These are phyloP conservation scores for Lycium barbarum DNA, from an alignment of 257 asterid genomes.

Conservation along the genomic window DNA sequence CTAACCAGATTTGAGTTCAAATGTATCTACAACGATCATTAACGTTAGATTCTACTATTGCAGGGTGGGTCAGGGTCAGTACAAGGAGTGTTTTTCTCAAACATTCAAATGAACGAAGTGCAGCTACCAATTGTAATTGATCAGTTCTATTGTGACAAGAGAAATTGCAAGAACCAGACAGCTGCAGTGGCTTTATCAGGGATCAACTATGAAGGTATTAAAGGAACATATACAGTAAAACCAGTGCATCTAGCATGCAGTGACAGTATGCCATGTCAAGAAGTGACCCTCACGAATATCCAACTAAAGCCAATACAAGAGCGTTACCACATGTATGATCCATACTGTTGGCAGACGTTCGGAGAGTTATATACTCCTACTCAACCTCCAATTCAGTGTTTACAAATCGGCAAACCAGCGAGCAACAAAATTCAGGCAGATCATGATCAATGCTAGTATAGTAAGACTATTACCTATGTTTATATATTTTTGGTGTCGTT, in stretches of 20 bases:
- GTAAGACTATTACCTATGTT: slow-evolving; percentile 28
- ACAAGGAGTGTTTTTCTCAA: slow-evolving; percentile 73
- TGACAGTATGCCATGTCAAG: slow-evolving; percentile 77
- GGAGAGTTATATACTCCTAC: slow-evolving; percentile 83
- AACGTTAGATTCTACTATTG: not conserved
- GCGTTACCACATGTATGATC: slow-evolving; percentile 77
- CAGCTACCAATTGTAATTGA: slow-evolving; percentile 86
- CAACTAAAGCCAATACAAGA: slow-evolving; percentile 68
- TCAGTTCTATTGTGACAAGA: slow-evolving; percentile 88
- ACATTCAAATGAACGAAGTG: slow-evolving; percentile 82
- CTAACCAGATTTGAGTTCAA: not conserved
- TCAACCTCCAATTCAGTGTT: slow-evolving; percentile 73
- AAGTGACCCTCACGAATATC: slow-evolving; percentile 65
- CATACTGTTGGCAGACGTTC: slow-evolving; percentile 86
- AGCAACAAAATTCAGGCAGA: slow-evolving; percentile 64
- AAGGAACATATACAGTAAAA: slow-evolving; percentile 90
- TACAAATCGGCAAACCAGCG: slow-evolving; percentile 75
- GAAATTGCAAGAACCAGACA: slow-evolving; percentile 73
- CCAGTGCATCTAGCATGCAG: slow-evolving; percentile 94
- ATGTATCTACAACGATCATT: not conserved
- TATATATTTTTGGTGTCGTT: slow-evolving; percentile 47
- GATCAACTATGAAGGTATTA: slow-evolving; percentile 68
- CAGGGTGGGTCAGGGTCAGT: slow-evolving; percentile 98
- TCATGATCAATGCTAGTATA: slow-evolving; percentile 62
- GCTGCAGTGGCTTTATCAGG: slow-evolving; percentile 84